Evolutionary conservation across 129 eudicot genomes (phyloP), one percentile per base, ranked within the genome.

Genomic region (Arctium lappa): DNA sequence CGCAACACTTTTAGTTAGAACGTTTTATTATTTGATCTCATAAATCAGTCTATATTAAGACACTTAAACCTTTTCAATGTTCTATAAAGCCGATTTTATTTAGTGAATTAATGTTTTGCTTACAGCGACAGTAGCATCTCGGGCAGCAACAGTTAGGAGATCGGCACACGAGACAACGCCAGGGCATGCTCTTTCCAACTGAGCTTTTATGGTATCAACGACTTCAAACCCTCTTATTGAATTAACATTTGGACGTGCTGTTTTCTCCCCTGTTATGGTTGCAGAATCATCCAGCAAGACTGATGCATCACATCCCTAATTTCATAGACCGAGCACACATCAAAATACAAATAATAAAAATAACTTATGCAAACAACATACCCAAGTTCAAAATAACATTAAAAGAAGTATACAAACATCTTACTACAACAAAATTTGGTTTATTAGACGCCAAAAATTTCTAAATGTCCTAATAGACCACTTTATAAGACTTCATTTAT

Each of bases 221-320:
- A 88, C 91, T 11, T 77, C 86, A 16, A 84, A 90, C 27, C 94
- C 91, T 83, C 94, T 86, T 1, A 36, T 66, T 3, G 94, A 90
- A 68, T 86, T 84, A 2, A 29, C 40, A 53, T 90, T 90, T 0
- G 91, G 82, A 3, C 16, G 3, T 8, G 91, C 88, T 2, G 5
- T 73, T 36, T 88, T 84, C 76, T 90, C 94, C 8, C 93, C 70
- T 1, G 72, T 71, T 62, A 90, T 75, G n/a, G 40, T 73, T 0
- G 91, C 8, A 1, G 90, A 86, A 8, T 74, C 79, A 34, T 81
- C 91, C 2, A 90, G 80, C 5, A 90, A 86, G 56, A 86, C 39
- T 2, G 94, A 90, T 2, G 73, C 91, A 74, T 90, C 94, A 33
- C 94, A 90, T 2, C 94, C 94, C 94, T 90, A 10, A 10, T 46